Evolutionary conservation across 352 stramenopile species (phyloP), one percentile per base, ranked within the genome.

Genomic region (Globisporangium perplexum): DNA sequence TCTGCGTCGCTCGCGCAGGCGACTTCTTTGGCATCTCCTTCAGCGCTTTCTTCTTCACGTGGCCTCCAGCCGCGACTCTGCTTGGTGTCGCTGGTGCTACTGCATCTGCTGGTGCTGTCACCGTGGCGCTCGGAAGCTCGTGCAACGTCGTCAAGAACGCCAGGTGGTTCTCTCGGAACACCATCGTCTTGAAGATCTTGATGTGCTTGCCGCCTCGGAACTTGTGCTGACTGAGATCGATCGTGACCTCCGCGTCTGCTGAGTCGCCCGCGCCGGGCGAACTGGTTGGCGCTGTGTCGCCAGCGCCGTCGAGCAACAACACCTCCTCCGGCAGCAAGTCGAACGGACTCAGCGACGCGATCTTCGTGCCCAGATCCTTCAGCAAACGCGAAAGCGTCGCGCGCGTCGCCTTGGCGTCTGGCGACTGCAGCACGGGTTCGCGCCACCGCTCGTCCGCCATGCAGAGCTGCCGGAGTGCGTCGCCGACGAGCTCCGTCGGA

Each of bases 101-200:
- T 6, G 28, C 11, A 18, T 12, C 23, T 8, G 52, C 36, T 42
- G 36, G 11, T n/a, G 36, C 6, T 42, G 36, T 20, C 38, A 11
- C 22, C 4, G 44, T 63, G 30, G 30, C 28, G 0, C 35, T n/a
- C 12, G 65, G 62, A 33, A 86, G 61, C 44, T 82, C 71, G 14
- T 82, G 63, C 3, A 47, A 31, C 17, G 38, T 66, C 44, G 79
- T 47, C 15, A 90, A 38, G 22, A 76, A 46, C 0, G 74, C 65
- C 10, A 85, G 36, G 0, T 72, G 72, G 22, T 77, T 90, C 10
- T 84, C 66, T 3, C 69, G 76, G 33, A 86, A 85, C 7, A 24
- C 55, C 10, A 61, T 59, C 15, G 57, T 54, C 54, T 68, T 68
- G 11, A 68, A 68, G 5, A 88, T 41, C 18, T 65, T 70, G 5